Percentiles rank a stretch among this genome's conserved stretches.
These are phyloP conservation scores for Fusarium succisae DNA, from an alignment of 2,329 filamentous ascomycete genomes.

Conservation along the genomic window DNA sequence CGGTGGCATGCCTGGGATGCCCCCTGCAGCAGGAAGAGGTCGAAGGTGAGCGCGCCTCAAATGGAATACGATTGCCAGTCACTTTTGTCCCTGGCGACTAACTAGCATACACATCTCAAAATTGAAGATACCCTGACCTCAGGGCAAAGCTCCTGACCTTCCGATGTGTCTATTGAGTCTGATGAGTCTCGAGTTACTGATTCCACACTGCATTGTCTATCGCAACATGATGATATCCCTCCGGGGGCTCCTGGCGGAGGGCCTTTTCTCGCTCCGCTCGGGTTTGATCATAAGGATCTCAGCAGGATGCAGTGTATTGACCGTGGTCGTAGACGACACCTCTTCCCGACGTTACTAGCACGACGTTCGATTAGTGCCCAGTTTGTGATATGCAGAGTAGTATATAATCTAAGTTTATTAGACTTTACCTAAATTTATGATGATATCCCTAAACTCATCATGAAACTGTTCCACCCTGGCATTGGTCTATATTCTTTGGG, in stretches of 20 bases:
- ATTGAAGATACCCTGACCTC: background rate
- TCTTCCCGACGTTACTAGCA: too few relatives aligned
- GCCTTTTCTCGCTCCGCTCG: background rate
- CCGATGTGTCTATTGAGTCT: accelerated
- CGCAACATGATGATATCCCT: background rate
- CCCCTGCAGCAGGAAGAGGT: slow-evolving; percentile 41
- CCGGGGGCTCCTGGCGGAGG: background rate
- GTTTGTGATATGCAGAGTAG: too few relatives aligned
- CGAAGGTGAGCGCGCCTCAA: slow-evolving; percentile 37
- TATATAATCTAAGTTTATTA: too few relatives aligned
- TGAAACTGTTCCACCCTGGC: background rate
- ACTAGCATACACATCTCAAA: background rate
- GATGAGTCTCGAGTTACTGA: too few relatives aligned
- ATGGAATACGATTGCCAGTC: background rate
- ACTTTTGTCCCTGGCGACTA: background rate
- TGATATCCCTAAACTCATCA: background rate
- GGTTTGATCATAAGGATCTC: accelerated
- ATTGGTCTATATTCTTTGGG: too few relatives aligned
- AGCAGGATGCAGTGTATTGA: background rate
- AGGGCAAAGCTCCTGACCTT: background rate
- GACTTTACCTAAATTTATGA: background rate
- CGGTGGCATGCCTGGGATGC: slow-evolving; percentile 51
- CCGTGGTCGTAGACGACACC: background rate
- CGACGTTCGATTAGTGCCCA: too few relatives aligned
- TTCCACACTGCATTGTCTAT: background rate